Evolutionary conservation across 2,329 filamentous ascomycete species (phyloP), one percentile per base, ranked within the genome.

Genomic region (Fusarium aywerte): DNA sequence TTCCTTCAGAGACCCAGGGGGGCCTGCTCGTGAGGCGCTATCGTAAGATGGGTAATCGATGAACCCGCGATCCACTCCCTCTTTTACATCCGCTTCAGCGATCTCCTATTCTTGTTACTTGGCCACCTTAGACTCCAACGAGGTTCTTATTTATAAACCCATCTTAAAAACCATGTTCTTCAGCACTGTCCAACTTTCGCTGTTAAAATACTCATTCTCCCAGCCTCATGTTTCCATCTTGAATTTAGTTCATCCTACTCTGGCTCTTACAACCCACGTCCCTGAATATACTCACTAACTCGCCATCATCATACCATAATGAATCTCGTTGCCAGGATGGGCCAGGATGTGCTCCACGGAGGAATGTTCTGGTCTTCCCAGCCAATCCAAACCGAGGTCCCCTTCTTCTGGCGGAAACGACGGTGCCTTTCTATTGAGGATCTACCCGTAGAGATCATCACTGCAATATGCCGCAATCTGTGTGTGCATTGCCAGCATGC

Each of bases 371-470:
- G 53, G 64, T 68, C 59, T 42, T 42, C 33, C n/a, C 50, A 35
- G 10, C 67, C 66, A 36, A 21, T 61, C 23, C 33, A 54, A 11
- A 25, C 44, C 13, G 53, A 67, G n/a, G 18, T 44, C 15, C 54
- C 62, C 35, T 49, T 61, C 43, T 61, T 53, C 20, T 61, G 57
- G 54, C 53, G 54, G 8, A 68, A 61, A 25, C 59, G 40, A 23
- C 53, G 63, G 13, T 54, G 52, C 12, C 54, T 65, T 43, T 73
- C 70, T 16, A 68, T 74, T 5, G 57, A 55, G 1, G 58, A 69
- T 51, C 54, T 74, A 6, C 72, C 72, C 15, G 67, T 68, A 7
- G 72, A 74, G 68, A 74, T 74, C 44, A 57, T 74, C 25, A 61
- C 72, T 23, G 43, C 69, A n/a, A 72, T 74, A 31, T 74, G 72